Percentiles rank a stretch among this genome's conserved stretches.
Evolutionary conservation across 2,329 filamentous ascomycete genomes (phyloP).

Genomic region (Emmonsiellopsis sp.): DNA sequence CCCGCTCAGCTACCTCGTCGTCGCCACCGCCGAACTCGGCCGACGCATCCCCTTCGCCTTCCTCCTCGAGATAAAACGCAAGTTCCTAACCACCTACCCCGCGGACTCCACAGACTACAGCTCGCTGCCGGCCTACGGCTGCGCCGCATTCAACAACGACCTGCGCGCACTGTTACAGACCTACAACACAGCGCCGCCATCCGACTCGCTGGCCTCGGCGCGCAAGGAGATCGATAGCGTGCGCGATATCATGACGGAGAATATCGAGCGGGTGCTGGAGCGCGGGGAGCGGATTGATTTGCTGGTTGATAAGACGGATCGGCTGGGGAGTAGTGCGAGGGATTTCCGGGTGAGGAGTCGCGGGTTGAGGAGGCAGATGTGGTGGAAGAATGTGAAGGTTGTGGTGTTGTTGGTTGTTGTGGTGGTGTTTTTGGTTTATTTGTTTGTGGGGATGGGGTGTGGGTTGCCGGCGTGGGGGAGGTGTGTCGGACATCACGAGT

Average conservation of each 20-base stretch:
- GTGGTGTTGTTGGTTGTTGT: conserved; percentile 75
- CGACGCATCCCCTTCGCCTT: conserved; percentile 89
- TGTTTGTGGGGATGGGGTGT: conserved; percentile 65
- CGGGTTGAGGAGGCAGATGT: conserved; percentile 86
- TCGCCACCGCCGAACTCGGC: conserved; percentile 71
- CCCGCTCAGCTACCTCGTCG: conserved; percentile 83
- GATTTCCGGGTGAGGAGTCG: conserved; percentile 86
- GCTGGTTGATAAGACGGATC: conserved; percentile 92
- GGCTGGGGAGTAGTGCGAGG: conserved; percentile 74
- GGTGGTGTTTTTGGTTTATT: conserved; percentile 57
- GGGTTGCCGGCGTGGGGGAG: conserved; percentile 51
- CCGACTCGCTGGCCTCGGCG: conserved; percentile 75
- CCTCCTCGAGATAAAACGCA: conserved; percentile 80
- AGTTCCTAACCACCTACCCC: conserved; percentile 67
- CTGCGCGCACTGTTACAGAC: conserved; percentile 72
- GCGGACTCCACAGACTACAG: conserved; percentile 61
- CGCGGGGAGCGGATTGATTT: conserved; percentile 87
- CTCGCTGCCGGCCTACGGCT: conserved; percentile 78
- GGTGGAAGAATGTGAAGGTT: conserved; percentile 98
- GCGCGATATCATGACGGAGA: conserved; percentile 86
- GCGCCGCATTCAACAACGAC: conserved; percentile 73
- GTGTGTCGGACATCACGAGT: conserved; percentile 26
- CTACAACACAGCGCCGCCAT: conserved; percentile 68
- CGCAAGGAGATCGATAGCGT: conserved; percentile 89
- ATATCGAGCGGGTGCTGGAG: conserved; percentile 84